Evolutionary conservation across 2,329 filamentous ascomycete genomes (phyloP).

Genomic region (Aspergillus niger): DNA sequence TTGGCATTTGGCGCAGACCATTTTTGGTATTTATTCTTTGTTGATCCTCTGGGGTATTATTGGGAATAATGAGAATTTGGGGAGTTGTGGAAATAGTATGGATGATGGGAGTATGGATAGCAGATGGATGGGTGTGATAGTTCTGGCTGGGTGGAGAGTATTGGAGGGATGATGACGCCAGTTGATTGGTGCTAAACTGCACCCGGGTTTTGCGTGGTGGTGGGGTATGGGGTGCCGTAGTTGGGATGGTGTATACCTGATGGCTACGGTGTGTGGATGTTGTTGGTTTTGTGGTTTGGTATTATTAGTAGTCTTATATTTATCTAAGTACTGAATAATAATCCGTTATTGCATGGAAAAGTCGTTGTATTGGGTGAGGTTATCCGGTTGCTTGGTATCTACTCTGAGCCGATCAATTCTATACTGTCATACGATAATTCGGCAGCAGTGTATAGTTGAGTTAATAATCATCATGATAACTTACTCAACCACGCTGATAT

Average conservation of each 20-base stretch:
- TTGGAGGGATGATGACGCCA: not conserved
- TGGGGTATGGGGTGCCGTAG: not conserved
- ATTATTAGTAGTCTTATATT: no score
- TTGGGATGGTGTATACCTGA: not conserved
- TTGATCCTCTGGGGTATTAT: not conserved
- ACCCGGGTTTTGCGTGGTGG: not conserved
- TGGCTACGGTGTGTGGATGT: no score
- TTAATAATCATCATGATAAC: no score
- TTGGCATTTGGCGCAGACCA: slow-evolving; percentile 68
- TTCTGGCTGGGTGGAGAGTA: not conserved
- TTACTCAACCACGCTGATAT: no score
- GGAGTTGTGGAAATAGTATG: not conserved
- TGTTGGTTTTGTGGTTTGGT: no score
- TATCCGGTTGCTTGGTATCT: no score
- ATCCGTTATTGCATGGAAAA: no score
- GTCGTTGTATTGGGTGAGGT: no score
- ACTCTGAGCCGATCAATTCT: no score
- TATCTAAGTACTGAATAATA: no score
- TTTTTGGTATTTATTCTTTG: slow-evolving; percentile 32
- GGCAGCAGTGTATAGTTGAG: no score
- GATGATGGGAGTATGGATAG: not conserved
- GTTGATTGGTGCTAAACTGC: not conserved
- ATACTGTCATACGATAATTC: no score
- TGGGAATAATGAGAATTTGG: not conserved
- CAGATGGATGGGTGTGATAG: not conserved